Evolutionary conservation across 768 basidiomycete species (phyloP).

Genomic region (Tulasnella sp.): DNA sequence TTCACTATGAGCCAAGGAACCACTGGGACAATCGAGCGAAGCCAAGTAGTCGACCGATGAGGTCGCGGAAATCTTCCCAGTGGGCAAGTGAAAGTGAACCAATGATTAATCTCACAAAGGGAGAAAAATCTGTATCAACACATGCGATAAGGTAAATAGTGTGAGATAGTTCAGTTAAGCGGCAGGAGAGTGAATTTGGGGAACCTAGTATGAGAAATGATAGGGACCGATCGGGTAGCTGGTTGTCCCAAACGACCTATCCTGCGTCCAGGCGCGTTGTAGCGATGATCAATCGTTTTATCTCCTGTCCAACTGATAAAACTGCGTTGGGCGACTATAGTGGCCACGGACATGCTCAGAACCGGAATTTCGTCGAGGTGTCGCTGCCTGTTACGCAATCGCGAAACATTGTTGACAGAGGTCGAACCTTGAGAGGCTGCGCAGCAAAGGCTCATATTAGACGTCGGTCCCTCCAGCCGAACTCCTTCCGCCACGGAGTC

Average conservation of each 20-base stretch:
- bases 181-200: too few species aligned
- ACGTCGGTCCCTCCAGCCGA: neutral
- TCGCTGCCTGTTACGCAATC: neutral
- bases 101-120: neutral
- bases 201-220: too few species aligned
- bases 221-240: too few species aligned
- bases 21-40: neutral
- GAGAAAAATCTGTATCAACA: too few species aligned
- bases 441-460: neutral
- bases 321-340: too few species aligned
- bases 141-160: neutral
- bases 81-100: neutral
- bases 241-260: too few species aligned
- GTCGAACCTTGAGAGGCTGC: neutral
- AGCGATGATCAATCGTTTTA: too few species aligned
- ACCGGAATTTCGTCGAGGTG: neutral
- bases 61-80: neutral
- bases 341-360: neutral
- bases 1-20: neutral
- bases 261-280: too few species aligned
- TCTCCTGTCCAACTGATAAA: too few species aligned
- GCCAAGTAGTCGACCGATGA: neutral
- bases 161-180: neutral
- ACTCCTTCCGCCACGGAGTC: constrained; percentile 8
- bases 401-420: neutral